Base-by-base conservation (phyloP, 495 filamentous ascomycete genomes). In the Xeromyces bisporus region DNA sequence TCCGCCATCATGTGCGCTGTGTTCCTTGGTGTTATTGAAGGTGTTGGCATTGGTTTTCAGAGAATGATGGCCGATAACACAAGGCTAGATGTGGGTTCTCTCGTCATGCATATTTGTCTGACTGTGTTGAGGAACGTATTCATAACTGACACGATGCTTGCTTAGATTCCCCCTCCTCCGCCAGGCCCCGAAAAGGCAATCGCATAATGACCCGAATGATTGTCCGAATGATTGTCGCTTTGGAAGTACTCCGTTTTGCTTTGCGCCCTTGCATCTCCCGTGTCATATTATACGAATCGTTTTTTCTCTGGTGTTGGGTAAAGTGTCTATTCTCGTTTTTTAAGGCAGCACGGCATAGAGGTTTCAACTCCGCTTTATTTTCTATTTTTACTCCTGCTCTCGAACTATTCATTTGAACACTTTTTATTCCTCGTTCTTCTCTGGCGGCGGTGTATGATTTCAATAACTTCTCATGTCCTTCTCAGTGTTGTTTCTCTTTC, bases 11-110 rank as follows among this genome's bases (percentile, higher is more conserved):
- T 84, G 45, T 94, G 89, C 50, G 89, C 83, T 25, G 80, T 91
- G 33, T 66, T 97, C 47, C 67, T 97, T 11, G 89, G 78, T 7
- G 87, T 97, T 26, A 96, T 97, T 38, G 89, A 97, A 56, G 89
- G 89, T 39, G 89, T 94, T 25, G 87, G 91, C 39, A 96, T 97
- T 46, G 89, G 81, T 9, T 84, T 96, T 64, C 82, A 93, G 56
- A 75, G 85, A 46, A 86, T 94, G 78, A 80, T 94, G 68, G 86
- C 91, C 4, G 80, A 86, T 25, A 77, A 79, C 49, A 93, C 81
- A 42, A 77, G 75, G 64, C 62, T 93, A 45, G 85, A 93, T 56
- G 73, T 80, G 42, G 31, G 60, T 51, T 23, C 17, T n/a, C 15
- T 7, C 9, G 12, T 7, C 16, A 2, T 7, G 26, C 7, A 28